Evolutionary conservation across 768 basidiomycete genomes (phyloP).

Genomic region (Tephrocybe sp.): DNA sequence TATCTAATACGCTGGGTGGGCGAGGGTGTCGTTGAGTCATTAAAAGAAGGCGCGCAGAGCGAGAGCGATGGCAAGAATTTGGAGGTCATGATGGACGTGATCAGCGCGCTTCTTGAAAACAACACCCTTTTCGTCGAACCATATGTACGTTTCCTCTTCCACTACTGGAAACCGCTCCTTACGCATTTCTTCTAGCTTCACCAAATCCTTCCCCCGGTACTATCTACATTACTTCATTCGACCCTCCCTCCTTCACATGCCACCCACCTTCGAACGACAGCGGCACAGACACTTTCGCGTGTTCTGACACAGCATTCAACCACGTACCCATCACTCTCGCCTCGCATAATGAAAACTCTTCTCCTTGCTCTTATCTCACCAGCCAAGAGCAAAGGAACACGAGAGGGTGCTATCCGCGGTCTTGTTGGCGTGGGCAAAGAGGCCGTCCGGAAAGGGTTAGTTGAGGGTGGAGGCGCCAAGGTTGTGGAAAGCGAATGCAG

Average conservation of each 20-base stretch:
- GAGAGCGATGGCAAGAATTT: conserved; percentile 71
- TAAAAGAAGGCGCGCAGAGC: conserved; percentile 53
- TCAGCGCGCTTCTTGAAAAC: conserved; percentile 84
- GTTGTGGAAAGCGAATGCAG: conserved; percentile 69
- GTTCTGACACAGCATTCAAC: conserved; percentile 79
- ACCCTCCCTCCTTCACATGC: conserved; percentile 72
- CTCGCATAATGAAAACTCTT: conserved; percentile 92
- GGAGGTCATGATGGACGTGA: conserved; percentile 81
- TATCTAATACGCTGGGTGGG: conserved; percentile 95
- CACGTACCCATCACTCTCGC: conserved; percentile 85
- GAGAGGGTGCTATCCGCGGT: conserved; percentile 89
- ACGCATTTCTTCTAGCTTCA: conserved; percentile 61
- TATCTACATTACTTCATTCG: conserved; percentile 88
- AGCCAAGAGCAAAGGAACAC: conserved; percentile 72
- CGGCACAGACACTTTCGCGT: conserved; percentile 81
- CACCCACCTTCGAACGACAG: conserved; percentile 71
- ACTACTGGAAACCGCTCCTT: neutral
- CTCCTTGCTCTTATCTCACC: conserved; percentile 77
- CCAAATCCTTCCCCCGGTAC: conserved; percentile 90
- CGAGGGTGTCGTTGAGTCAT: conserved; percentile 73
- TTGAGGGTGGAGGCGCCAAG: conserved; percentile 77
- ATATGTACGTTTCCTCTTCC: conserved; percentile 63
- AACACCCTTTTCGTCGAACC: conserved; percentile 91
- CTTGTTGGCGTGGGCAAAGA: conserved; percentile 83
- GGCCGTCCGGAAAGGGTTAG: conserved; percentile 76